Evolutionary conservation across 352 stramenopile genomes (phyloP).

Genomic region (Pythium scleroteichum): DNA sequence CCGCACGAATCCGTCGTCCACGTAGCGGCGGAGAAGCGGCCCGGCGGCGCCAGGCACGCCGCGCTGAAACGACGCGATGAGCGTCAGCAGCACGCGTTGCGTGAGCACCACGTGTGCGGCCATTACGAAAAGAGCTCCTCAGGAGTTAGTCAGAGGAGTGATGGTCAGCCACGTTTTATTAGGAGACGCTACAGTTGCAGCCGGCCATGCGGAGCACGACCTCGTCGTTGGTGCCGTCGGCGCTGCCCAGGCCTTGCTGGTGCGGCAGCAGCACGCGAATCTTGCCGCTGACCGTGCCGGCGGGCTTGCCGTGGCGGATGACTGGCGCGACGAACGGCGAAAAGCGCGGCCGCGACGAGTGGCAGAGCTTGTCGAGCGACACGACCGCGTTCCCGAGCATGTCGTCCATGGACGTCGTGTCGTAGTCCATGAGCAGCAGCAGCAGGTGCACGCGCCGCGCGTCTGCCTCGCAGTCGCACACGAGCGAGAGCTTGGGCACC

Average conservation of each 20-base stretch:
- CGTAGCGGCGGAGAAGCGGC: constrained; percentile 1
- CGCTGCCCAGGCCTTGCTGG: constrained; percentile 27
- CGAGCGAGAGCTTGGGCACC: constrained; percentile 60
- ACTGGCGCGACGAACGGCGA: constrained; percentile 57
- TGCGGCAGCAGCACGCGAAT: constrained; percentile 61
- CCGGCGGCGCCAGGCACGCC: constrained; percentile 2
- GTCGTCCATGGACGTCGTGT: constrained; percentile 72
- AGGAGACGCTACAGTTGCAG: constrained; percentile 60
- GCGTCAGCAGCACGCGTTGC: constrained; percentile 16
- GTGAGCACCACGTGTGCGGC: constrained; percentile 7
- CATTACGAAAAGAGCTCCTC: background rate
- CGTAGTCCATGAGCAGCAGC: constrained; percentile 82
- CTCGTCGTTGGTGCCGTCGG: constrained; percentile 11
- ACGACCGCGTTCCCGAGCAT: constrained; percentile 63
- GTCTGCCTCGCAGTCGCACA: constrained; percentile 52
- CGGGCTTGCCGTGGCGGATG: constrained; percentile 52
- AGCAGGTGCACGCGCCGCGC: constrained; percentile 67
- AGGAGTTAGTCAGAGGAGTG: background rate
- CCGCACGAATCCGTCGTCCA: constrained; percentile 11
- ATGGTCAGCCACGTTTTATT: constrained; percentile 5
- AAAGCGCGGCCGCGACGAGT: constrained; percentile 36
- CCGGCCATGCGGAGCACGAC: constrained; percentile 33
- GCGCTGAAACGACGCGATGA: constrained; percentile 21
- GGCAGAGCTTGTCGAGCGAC: constrained; percentile 58
- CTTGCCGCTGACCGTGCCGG: constrained; percentile 51